A percentile compares a stretch with the other conserved stretches of the same genome.
phyloP scores from a whole-genome alignment of 371 early-diverging fungal species.

The Amoeboaphelidium protococcarum region DNA sequence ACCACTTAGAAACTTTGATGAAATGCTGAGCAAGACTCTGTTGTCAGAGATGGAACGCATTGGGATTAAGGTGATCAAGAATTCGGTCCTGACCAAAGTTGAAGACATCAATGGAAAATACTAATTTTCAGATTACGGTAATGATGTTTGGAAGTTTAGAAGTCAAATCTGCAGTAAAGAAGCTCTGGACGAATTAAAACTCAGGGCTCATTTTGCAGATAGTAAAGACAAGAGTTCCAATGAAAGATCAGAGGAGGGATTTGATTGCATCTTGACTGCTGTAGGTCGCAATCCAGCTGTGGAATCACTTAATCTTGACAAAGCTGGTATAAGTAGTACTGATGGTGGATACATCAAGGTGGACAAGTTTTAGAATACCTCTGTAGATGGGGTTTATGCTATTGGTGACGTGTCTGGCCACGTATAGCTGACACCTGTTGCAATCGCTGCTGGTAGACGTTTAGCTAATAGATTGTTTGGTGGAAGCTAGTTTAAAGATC shows the following conservation, averaged over 20 bases:
- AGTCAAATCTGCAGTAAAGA: no score
- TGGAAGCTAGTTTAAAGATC: slow-evolving; percentile 24
- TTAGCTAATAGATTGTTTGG: slow-evolving; percentile 81
- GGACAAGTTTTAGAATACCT: slow-evolving; percentile 69
- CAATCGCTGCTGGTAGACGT: slow-evolving; percentile 80
- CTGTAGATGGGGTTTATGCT: slow-evolving; percentile 36
- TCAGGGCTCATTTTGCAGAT: no score
- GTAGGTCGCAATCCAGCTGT: slow-evolving; percentile 62
- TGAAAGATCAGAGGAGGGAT: no score
- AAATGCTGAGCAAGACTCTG: slow-evolving; percentile 50
- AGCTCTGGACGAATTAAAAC: no score
- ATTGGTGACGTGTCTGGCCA: slow-evolving; percentile 85
- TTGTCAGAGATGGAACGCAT: slow-evolving; percentile 38
- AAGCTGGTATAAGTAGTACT: slow-evolving; percentile 25
- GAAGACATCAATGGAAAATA: slow-evolving; percentile 14
- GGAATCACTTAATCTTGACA: slow-evolving; percentile 31
- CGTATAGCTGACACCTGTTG: slow-evolving; percentile 69
- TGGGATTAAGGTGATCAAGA: slow-evolving; percentile 42
- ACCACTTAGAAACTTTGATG: slow-evolving; percentile 75
- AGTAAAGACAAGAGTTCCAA: no score
- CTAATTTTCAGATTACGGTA: no score
- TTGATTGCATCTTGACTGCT: slow-evolving; percentile 21
- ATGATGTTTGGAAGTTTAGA: no score
- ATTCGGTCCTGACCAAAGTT: slow-evolving; percentile 21
- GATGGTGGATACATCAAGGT: slow-evolving; percentile 36